Conservation (phyloP, 345 rosid genomes). For the Eucalyptus virginea region DNA sequence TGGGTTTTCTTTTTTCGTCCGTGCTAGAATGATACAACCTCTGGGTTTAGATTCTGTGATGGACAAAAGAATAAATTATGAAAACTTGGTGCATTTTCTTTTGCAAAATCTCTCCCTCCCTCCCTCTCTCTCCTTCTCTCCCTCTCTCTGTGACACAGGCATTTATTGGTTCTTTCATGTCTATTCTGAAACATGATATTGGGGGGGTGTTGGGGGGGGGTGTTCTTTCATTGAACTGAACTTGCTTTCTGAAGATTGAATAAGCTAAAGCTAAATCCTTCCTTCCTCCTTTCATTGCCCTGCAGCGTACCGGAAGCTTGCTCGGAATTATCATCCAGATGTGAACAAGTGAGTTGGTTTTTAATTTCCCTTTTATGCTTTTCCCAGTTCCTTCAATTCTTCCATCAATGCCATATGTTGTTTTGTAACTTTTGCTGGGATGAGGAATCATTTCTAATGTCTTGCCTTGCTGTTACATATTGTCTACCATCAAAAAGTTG, state of each 20-base stretch:
- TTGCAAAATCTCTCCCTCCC: neutral
- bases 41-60: neutral
- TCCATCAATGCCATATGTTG: neutral
- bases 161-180: neutral
- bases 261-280: neutral
- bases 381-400: neutral
- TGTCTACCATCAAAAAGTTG: neutral
- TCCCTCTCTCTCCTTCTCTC: neutral
- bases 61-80: neutral
- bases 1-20: neutral
- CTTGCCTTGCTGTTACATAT: neutral
- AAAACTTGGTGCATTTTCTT: neutral
- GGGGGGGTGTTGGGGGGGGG: neutral
- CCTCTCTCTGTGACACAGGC: neutral
- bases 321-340: constrained; percentile 93
- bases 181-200: neutral
- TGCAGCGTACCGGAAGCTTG: constrained; percentile 94
- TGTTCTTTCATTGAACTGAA: neutral
- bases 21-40: neutral
- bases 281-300: neutral
- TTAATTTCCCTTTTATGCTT: neutral
- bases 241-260: neutral
- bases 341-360: constrained; percentile 76
- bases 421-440: neutral
- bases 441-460: neutral